These are phyloP conservation scores for Tuber magnatum DNA, from an alignment of 495 filamentous ascomycete species.

Conservation along the genomic window DNA sequence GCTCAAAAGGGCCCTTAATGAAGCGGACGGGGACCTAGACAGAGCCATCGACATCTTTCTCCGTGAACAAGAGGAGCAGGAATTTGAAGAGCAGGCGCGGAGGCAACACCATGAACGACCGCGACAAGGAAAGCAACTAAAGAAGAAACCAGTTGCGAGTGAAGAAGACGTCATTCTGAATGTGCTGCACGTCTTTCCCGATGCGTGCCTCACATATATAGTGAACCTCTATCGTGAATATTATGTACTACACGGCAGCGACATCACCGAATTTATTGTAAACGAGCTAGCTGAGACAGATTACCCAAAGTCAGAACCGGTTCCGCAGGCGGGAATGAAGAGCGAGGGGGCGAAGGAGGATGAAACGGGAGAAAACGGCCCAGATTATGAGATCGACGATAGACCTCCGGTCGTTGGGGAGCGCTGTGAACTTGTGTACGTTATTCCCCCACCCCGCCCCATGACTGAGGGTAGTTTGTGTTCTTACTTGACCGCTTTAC, in stretches of 20 bases:
- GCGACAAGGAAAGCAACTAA: not conserved
- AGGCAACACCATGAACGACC: not conserved
- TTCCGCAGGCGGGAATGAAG: conserved; percentile 44
- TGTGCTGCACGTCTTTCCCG: conserved; percentile 49
- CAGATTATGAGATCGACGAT: conserved; percentile 33
- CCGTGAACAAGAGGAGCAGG: conserved; percentile 20
- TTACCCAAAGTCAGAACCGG: conserved; percentile 50
- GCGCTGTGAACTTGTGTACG: conserved; percentile 42
- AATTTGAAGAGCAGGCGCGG: conserved; percentile 14
- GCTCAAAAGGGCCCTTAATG: conserved; percentile 22
- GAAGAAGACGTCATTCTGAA: conserved; percentile 41
- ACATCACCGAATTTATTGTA: conserved; percentile 47
- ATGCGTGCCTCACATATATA: conserved; percentile 47
- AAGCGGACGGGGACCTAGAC: conserved; percentile 21
- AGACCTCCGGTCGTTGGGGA: conserved; percentile 25
- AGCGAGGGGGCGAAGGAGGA: conserved; percentile 41
- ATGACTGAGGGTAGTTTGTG: conserved; percentile 8
- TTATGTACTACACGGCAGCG: conserved; percentile 29
- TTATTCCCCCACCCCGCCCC: conserved; percentile 24
- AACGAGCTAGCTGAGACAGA: conserved; percentile 41
- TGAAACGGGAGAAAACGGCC: conserved; percentile 43
- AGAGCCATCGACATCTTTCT: conserved; percentile 25
- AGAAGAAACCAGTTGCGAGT: conserved; percentile 7
- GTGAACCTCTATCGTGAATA: conserved; percentile 42
- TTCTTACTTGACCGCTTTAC: conserved; percentile 15